Evolutionary conservation across 176 grass and related monocot genomes (phyloP).

Genomic region (Elaeis guineensis): DNA sequence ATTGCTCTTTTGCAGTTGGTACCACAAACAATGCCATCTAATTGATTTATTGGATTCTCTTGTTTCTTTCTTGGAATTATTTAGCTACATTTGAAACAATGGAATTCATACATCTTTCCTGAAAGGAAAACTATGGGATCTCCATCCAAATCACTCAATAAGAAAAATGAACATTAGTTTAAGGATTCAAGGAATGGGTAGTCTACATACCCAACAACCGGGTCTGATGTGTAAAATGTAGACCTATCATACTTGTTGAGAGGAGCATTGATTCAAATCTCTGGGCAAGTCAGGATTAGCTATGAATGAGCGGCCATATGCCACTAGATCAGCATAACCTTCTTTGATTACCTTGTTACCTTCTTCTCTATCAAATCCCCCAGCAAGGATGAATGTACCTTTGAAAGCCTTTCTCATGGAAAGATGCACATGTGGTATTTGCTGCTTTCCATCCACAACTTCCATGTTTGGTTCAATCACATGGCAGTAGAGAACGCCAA

Average conservation of each 20-base stretch:
- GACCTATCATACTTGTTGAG: conserved; percentile 40
- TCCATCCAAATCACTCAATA: too few species aligned
- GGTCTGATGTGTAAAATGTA: conserved; percentile 52
- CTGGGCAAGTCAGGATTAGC: conserved; percentile 52
- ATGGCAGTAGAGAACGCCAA: conserved; percentile 32
- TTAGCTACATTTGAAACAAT: too few species aligned
- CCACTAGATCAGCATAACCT: conserved; percentile 46
- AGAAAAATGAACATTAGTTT: not conserved
- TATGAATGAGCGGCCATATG: conserved; percentile 44
- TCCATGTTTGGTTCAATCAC: conserved; percentile 31
- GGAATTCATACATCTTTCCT: too few species aligned
- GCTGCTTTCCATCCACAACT: not conserved
- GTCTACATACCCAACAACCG: conserved; percentile 47
- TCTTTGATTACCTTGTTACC: conserved; percentile 27
- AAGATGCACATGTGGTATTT: conserved; percentile 14
- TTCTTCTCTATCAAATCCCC: conserved; percentile 34
- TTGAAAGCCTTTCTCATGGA: conserved; percentile 32
- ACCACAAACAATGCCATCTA: too few species aligned
- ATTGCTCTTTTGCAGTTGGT: too few species aligned
- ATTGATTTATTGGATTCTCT: too few species aligned
- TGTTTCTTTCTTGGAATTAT: too few species aligned
- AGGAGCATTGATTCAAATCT: conserved; percentile 33
- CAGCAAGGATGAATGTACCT: conserved; percentile 27
- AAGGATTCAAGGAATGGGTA: conserved; percentile 36
- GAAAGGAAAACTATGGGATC: too few species aligned